These are phyloP conservation scores for Monilinia fructigena DNA, from an alignment of 2,329 filamentous ascomycete species.

Conservation along the genomic window DNA sequence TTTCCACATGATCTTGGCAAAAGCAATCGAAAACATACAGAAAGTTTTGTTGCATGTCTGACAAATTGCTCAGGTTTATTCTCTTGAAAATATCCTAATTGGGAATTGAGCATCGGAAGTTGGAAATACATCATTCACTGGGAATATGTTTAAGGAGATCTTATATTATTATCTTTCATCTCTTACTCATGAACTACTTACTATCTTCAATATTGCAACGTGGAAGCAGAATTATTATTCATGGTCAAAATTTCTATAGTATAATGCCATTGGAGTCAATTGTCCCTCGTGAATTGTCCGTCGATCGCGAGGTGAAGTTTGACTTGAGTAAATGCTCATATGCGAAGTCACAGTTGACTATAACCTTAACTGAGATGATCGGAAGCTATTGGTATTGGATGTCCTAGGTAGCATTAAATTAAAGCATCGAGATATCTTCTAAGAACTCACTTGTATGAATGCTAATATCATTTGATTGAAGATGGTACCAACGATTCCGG, in stretches of 20 bases:
- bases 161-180: not conserved
- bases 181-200: not conserved
- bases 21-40: not conserved
- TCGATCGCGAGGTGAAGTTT: not conserved
- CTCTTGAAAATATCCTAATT: not conserved
- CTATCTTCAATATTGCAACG: not conserved
- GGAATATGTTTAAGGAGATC: not conserved
- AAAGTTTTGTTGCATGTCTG: not conserved
- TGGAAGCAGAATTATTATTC: not conserved
- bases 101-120: not conserved
- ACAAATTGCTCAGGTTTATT: not conserved
- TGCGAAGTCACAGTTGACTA: not conserved
- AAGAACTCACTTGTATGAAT: not conserved
- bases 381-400: not conserved
- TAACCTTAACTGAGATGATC: not conserved
- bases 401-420: no score
- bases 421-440: no score
- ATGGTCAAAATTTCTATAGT: not conserved
- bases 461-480: not conserved
- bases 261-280: no score
- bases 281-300: no score
- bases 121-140: not conserved
- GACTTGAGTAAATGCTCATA: not conserved
- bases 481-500: not conserved
- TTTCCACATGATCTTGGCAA: not conserved